A percentile compares a stretch with the other conserved stretches of the same genome.
phyloP scores from a whole-genome alignment of 129 eudicot species.

The Tagetes patula region DNA sequence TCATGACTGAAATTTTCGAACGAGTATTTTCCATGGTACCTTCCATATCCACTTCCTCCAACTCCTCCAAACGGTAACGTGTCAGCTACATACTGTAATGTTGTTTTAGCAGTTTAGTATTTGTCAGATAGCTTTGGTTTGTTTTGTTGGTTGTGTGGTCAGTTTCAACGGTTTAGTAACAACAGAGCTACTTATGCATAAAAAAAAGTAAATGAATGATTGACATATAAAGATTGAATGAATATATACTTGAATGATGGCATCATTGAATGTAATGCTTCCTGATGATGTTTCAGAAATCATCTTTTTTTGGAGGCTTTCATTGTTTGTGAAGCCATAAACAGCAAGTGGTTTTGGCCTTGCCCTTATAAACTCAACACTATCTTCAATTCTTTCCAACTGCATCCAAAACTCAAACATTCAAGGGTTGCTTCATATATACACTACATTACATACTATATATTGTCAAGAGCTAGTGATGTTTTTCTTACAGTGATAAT shows the following conservation, averaged over 20 bases:
- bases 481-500: slow-evolving; percentile 62
- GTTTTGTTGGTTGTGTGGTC: no score
- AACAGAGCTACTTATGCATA: not conserved
- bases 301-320: slow-evolving; percentile 48
- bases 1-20: slow-evolving; percentile 78
- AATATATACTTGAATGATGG: slow-evolving; percentile 64
- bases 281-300: slow-evolving; percentile 71
- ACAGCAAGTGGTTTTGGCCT: slow-evolving; percentile 79
- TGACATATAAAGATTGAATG: not conserved
- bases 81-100: slow-evolving; percentile 68
- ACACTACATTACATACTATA: no score
- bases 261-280: slow-evolving; percentile 65
- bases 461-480: not conserved
- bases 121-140: no score
- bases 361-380: slow-evolving; percentile 59
- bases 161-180: not conserved
- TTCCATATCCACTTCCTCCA: slow-evolving; percentile 84
- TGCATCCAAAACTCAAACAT: slow-evolving; percentile 29
- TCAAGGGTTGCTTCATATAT: not conserved
- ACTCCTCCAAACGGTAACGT: slow-evolving; percentile 90
- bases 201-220: not conserved
- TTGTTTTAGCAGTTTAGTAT: no score
- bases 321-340: slow-evolving; percentile 73
- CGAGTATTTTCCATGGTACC: slow-evolving; percentile 84
- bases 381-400: slow-evolving; percentile 77